A percentile compares a stretch with the other conserved stretches of the same genome.
Conservation (phyloP, 495 filamentous ascomycete species). For the Margaritispora aquatica region DNA sequence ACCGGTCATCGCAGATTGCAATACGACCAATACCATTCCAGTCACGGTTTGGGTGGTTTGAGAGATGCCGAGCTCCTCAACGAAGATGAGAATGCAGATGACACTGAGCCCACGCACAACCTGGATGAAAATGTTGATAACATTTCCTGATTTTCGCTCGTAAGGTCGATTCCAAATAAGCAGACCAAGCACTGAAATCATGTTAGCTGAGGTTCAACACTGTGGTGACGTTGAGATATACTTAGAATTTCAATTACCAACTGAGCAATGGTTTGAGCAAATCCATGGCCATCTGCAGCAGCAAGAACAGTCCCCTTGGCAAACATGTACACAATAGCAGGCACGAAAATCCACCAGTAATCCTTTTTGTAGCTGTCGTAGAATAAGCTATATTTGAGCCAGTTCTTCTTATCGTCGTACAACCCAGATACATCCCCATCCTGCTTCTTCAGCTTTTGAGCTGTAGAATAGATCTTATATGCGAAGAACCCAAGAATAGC, state of each 20-base stretch:
- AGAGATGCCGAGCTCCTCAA: constrained; percentile 83
- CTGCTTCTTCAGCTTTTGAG: constrained; percentile 61
- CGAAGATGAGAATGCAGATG: constrained; percentile 85
- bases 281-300: constrained; percentile 78
- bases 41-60: constrained; percentile 93
- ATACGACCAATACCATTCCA: constrained; percentile 81
- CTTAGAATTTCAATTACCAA: constrained; percentile 70
- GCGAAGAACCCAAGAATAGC: constrained; percentile 70
- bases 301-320: constrained; percentile 84
- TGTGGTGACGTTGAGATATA: constrained; percentile 24
- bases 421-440: constrained; percentile 70
- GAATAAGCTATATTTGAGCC: constrained; percentile 94
- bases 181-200: constrained; percentile 43
- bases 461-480: constrained; percentile 73
- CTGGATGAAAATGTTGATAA: constrained; percentile 92
- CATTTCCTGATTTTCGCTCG: constrained; percentile 74
- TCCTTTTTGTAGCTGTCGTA: constrained; percentile 91
- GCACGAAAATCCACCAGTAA: constrained; percentile 97
- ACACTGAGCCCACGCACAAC: constrained; percentile 91
- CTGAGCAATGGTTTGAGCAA: constrained; percentile 72
- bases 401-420: constrained; percentile 84
- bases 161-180: constrained; percentile 83
- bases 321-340: constrained; percentile 87
- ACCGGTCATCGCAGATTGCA: constrained; percentile 81
- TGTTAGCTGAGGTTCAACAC: constrained; percentile 24